Conservation (phyloP, 2,329 filamentous ascomycete species). For the Cordyceps militaris region DNA sequence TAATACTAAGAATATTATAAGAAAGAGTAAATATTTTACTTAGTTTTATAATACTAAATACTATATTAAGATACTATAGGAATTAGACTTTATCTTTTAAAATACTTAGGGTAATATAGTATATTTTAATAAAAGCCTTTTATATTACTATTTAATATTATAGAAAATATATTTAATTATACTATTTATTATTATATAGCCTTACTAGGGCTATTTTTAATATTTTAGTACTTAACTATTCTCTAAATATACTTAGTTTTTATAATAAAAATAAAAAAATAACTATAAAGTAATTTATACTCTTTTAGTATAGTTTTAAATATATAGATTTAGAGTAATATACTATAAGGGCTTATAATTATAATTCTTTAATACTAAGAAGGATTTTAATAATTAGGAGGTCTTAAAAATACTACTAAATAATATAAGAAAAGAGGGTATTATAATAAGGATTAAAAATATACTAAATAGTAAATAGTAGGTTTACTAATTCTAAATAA, state of each 20-base stretch:
- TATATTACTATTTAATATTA: neutral
- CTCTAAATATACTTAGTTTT: neutral
- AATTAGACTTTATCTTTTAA: neutral
- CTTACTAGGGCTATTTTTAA: neutral
- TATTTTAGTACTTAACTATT: neutral
- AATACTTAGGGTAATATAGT: neutral
- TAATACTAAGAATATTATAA: neutral
- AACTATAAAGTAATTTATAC: neutral
- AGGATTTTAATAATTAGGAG: neutral
- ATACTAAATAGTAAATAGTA: neutral
- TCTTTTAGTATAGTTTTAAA: neutral
- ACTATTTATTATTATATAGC: neutral
- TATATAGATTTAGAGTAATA: neutral
- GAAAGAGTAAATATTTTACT: neutral
- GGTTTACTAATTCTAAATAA: neutral
- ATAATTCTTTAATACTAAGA: neutral
- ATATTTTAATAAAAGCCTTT: neutral
- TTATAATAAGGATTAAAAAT: neutral
- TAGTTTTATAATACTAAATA: neutral
- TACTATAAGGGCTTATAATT: neutral
- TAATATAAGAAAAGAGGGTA: neutral
- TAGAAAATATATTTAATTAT: neutral
- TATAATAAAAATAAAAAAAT: neutral
- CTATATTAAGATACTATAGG: neutral
- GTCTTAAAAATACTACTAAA: neutral